Evolutionary conservation across 2,329 filamentous ascomycete species (phyloP).

Genomic region (Cladosporium cucumerinum): DNA sequence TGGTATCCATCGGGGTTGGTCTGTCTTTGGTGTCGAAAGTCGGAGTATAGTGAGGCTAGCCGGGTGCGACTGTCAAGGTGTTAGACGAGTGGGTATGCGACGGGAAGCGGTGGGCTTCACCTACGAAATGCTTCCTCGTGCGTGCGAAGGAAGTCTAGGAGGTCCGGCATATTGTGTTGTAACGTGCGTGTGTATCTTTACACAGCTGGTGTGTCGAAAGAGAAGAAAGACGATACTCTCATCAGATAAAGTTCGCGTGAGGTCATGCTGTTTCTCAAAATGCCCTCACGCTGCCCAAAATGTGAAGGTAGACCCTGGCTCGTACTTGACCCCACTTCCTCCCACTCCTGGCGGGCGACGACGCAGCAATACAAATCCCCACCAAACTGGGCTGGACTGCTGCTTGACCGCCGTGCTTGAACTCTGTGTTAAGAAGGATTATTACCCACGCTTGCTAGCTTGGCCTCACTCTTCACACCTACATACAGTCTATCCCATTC

Average conservation of each 20-base stretch:
- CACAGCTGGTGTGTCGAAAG: not conserved
- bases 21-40: constrained; percentile 70
- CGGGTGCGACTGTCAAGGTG: constrained; percentile 56
- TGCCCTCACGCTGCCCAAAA: not conserved
- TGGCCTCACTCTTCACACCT: not conserved
- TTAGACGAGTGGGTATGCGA: constrained; percentile 17
- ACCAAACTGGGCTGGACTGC: not conserved
- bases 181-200: not conserved
- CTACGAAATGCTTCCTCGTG: constrained; percentile 50
- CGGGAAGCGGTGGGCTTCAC: constrained; percentile 31
- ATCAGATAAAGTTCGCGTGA: not conserved
- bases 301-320: not conserved
- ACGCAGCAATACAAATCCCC: not conserved
- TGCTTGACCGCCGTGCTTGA: not conserved
- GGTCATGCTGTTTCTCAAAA: constrained; percentile 8
- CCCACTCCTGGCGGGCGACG: not conserved
- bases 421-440: not conserved
- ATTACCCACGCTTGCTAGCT: not conserved
- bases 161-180: constrained; percentile 37
- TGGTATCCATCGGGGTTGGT: constrained; percentile 82
- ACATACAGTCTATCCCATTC: not conserved
- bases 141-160: constrained; percentile 58
- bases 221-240: not conserved
- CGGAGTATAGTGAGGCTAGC: constrained; percentile 81
- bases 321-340: not conserved